Base-by-base conservation (phyloP, 2,329 filamentous ascomycete genomes). In the Talaromyces albobiverticillius region DNA sequence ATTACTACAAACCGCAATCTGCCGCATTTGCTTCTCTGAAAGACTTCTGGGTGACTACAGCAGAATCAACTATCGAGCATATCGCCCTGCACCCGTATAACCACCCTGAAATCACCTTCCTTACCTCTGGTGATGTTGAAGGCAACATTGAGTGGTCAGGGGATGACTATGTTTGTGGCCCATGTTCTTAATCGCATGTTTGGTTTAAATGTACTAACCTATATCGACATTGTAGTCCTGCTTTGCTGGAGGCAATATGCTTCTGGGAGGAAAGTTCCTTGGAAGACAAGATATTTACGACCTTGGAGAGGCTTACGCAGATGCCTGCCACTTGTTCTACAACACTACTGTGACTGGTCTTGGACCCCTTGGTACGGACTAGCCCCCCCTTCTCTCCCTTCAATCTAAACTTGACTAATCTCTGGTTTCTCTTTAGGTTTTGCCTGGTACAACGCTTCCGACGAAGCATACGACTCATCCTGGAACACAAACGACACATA, bases 251-350 rank as follows among this genome's bases (percentile, higher is more conserved):
- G 61, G 61, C 2, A 63, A 63, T 32, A 50, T 63, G 1, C 51
- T 63, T 6, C 60, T 63, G 9, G 61, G 60, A 16, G 60, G 61
- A 38, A 53, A 51, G 9, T 58, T 57, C 25, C 58, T 63, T n/a
- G 61, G 61, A 42, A 56, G 57, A 31, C 59, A 61, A 14, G 61
- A 66, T 7, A 59, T 67, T 54, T 58, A 59, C 13, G 59, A 65
- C 18, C 59, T 69, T 2, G 66, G 65, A 10, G 34, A 64, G 2
- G 60, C 60, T 5, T 59, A 59, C 20, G 56, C 63, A 3, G 63
- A 67, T 48, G 64, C 63, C 46, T 69, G 67, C 51, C 65, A 69
- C 46, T 58, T 61, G 34, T 61, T 61, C 9, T 68, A 67, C 58
- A 67, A 67, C 51, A 63, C 61, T 14, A 65, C 64, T 1, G 14